Conservation (phyloP, 2,329 filamentous ascomycete species). For the Monilinia laxa region DNA sequence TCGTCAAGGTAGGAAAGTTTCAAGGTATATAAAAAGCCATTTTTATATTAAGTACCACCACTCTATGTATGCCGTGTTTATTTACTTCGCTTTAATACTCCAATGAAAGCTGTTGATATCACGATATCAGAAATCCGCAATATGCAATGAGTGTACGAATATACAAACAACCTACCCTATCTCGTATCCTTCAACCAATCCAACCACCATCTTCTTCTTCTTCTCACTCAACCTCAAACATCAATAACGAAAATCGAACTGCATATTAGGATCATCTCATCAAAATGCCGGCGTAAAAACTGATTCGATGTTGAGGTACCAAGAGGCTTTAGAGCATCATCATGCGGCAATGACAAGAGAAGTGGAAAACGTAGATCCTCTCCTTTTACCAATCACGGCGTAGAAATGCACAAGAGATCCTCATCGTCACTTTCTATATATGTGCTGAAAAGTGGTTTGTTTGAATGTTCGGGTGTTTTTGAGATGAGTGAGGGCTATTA, state of each 20-base stretch:
- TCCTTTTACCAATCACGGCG: slow-evolving; percentile 17
- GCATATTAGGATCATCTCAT: not conserved
- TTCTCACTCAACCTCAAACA: not conserved
- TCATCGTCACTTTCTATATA: not conserved
- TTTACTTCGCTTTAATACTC: not conserved
- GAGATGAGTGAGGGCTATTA: too few relatives aligned
- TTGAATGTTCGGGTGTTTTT: not conserved
- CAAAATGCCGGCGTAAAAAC: not conserved
- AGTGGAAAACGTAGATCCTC: slow-evolving; percentile 13
- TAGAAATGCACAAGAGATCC: not conserved
- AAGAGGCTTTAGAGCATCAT: not conserved
- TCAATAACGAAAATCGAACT: not conserved
- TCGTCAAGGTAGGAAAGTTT: not conserved
- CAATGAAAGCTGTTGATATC: not conserved
- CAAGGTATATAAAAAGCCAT: not conserved
- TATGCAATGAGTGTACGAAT: not conserved
- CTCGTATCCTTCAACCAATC: not conserved
- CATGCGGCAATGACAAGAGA: slow-evolving; percentile 15
- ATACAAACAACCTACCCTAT: not conserved
- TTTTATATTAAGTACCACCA: not conserved
- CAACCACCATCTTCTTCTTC: too few relatives aligned
- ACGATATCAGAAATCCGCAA: not conserved
- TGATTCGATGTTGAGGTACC: not conserved
- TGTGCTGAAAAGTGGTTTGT: not conserved
- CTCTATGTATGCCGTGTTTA: slow-evolving; percentile 5